These are phyloP conservation scores for Dissophora globulifera DNA, from an alignment of 192 early-diverging fungal species.

Conservation along the genomic window DNA sequence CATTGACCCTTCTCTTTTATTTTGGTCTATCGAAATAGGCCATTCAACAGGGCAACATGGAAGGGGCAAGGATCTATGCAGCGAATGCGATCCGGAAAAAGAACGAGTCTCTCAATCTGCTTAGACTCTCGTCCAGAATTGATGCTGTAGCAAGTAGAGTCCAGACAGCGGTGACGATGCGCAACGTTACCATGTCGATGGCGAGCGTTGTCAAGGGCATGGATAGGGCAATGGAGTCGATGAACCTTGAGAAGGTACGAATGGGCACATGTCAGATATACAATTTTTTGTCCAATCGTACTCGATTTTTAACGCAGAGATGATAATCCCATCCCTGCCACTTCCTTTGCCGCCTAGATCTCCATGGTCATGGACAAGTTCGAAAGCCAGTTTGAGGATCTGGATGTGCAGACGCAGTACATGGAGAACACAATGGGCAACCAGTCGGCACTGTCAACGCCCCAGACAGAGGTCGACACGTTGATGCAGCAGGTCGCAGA, in stretches of 20 bases:
- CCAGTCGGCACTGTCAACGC: conserved; percentile 87
- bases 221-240: conserved; percentile 92
- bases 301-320: no score
- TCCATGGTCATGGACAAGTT: conserved; percentile 99
- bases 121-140: conserved; percentile 88
- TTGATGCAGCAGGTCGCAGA: conserved; percentile 98
- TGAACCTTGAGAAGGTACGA: conserved; percentile 96
- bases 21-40: conserved; percentile 63
- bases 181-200: conserved; percentile 83
- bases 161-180: conserved; percentile 96
- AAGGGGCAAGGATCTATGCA: conserved; percentile 93
- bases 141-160: conserved; percentile 92
- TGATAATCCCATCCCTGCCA: no score
- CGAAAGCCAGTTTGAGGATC: conserved; percentile 95
- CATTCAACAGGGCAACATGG: conserved; percentile 91
- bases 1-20: not conserved
- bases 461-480: conserved; percentile 90
- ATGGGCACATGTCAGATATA: no score
- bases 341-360: conserved; percentile 63
- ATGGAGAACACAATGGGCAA: conserved; percentile 95
- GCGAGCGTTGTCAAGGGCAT: conserved; percentile 90
- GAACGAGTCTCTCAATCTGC: conserved; percentile 91
- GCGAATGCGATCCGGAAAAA: conserved; percentile 98
- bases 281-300: no score
- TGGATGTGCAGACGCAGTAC: conserved; percentile 97